These are phyloP conservation scores for Sphaceloma murrayae DNA, from an alignment of 2,329 filamentous ascomycete species.

Conservation along the genomic window DNA sequence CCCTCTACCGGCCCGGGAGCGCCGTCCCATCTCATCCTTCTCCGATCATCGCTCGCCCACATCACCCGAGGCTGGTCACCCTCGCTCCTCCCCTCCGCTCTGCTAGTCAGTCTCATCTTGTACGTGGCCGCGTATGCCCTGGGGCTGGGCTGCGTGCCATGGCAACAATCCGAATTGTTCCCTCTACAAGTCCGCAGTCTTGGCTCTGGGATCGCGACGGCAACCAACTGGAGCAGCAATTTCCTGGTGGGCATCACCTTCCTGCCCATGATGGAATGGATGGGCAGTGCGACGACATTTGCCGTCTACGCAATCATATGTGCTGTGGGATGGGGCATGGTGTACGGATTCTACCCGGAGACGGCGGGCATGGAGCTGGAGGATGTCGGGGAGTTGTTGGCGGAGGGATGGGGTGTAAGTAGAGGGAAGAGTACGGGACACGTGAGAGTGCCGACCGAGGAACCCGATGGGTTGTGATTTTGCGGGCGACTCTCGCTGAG, in stretches of 20 bases:
- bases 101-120: slow-evolving; percentile 66
- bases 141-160: slow-evolving; percentile 84
- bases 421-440: slow-evolving; percentile 2
- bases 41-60: slow-evolving; percentile 24
- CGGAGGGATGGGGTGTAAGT: slow-evolving; percentile 56
- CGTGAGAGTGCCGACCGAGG: slow-evolving; percentile 2
- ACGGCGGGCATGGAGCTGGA: slow-evolving; percentile 72
- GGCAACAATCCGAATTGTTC: slow-evolving; percentile 88
- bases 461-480: too few species aligned
- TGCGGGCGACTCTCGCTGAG: too few species aligned
- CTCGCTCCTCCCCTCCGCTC: slow-evolving; percentile 35
- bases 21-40: neutral
- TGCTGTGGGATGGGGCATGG: slow-evolving; percentile 52
- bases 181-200: slow-evolving; percentile 63
- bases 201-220: slow-evolving; percentile 64
- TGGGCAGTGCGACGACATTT: slow-evolving; percentile 71
- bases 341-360: slow-evolving; percentile 75
- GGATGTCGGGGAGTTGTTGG: slow-evolving; percentile 62
- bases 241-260: slow-evolving; percentile 81
- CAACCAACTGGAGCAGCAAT: slow-evolving; percentile 81
- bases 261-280: slow-evolving; percentile 68
- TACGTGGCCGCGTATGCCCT: slow-evolving; percentile 82
- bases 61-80: neutral
- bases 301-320: slow-evolving; percentile 68
- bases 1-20: slow-evolving; percentile 18